Evolutionary conservation across 2,329 filamentous ascomycete species (phyloP).

Genomic region (Fusarium sp.): DNA sequence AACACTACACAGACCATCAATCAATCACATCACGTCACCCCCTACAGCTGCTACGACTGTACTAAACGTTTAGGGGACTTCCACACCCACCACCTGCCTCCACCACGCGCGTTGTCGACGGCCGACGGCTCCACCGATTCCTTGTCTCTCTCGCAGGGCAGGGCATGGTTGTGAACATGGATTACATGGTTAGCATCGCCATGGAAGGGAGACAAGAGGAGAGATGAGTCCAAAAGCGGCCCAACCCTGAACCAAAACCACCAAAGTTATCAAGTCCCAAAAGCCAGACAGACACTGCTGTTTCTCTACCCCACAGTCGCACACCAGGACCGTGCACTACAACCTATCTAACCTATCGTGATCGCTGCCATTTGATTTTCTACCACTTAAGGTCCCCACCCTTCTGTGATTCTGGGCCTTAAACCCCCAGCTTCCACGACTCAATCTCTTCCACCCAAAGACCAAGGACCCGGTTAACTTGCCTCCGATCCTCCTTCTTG

Average conservation of each 20-base stretch:
- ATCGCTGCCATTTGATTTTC: constrained; percentile 35
- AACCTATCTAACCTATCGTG: constrained; percentile 41
- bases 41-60: constrained; percentile 6
- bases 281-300: constrained; percentile 7
- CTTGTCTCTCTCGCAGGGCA: constrained; percentile 9
- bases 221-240: background rate
- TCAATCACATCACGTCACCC: constrained; percentile 30
- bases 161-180: background rate
- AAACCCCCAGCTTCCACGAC: constrained; percentile 43
- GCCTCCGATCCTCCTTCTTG: constrained; percentile 33
- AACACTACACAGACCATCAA: constrained; percentile 13
- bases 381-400: constrained; percentile 33
- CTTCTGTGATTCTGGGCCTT: constrained; percentile 29
- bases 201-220: constrained; percentile 7
- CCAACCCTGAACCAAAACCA: constrained; percentile 18
- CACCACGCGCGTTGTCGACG: constrained; percentile 21
- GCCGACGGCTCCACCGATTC: constrained; percentile 30
- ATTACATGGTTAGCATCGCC: background rate
- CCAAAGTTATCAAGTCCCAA: background rate
- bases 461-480: constrained; percentile 22
- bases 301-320: constrained; percentile 44
- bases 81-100: constrained; percentile 17
- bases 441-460: constrained; percentile 36
- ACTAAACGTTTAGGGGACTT: constrained; percentile 14
- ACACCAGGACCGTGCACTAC: constrained; percentile 34